phyloP scores from a whole-genome alignment of 2,329 filamentous ascomycete genomes.

The Aspergillus unguis region DNA sequence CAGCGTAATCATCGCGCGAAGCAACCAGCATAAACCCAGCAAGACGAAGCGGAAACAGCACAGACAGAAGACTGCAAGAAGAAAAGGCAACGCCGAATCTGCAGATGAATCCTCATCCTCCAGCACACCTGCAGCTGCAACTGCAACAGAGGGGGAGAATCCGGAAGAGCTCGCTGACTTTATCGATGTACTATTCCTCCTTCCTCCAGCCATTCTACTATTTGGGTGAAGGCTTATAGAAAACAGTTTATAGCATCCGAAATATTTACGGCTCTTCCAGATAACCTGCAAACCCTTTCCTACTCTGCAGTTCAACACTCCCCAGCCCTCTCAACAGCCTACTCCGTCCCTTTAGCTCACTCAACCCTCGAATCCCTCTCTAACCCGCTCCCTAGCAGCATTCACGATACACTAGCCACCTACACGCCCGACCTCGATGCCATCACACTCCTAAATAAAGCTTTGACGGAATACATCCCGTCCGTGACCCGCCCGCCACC shows the following conservation, averaged over 20 bases:
- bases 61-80: slow-evolving; percentile 15
- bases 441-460: slow-evolving; percentile 58
- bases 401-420: slow-evolving; percentile 64
- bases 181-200: slow-evolving; percentile 55
- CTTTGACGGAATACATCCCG: slow-evolving; percentile 62
- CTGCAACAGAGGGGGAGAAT: slow-evolving; percentile 35
- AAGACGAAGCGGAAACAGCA: slow-evolving; percentile 29
- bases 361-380: slow-evolving; percentile 52
- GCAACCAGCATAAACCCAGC: slow-evolving; percentile 48
- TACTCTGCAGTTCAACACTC: slow-evolving; percentile 56
- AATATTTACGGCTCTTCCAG: slow-evolving; percentile 65
- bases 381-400: slow-evolving; percentile 55
- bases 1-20: slow-evolving; percentile 62
- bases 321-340: slow-evolving; percentile 51
- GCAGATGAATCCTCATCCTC: not conserved
- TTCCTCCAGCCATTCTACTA: not conserved
- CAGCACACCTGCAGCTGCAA: slow-evolving; percentile 2
- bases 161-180: slow-evolving; percentile 75
- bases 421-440: slow-evolving; percentile 52
- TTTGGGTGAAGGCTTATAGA: not conserved
- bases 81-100: slow-evolving; percentile 20
- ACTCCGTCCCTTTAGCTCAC: slow-evolving; percentile 56
- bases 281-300: slow-evolving; percentile 58
- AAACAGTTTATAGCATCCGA: slow-evolving; percentile 65
- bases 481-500: slow-evolving; percentile 61